Evolutionary conservation across 1,139 yeast genomes (phyloP), one percentile per base, ranked within the genome.

Genomic region (Sugiyamaella sp.): DNA sequence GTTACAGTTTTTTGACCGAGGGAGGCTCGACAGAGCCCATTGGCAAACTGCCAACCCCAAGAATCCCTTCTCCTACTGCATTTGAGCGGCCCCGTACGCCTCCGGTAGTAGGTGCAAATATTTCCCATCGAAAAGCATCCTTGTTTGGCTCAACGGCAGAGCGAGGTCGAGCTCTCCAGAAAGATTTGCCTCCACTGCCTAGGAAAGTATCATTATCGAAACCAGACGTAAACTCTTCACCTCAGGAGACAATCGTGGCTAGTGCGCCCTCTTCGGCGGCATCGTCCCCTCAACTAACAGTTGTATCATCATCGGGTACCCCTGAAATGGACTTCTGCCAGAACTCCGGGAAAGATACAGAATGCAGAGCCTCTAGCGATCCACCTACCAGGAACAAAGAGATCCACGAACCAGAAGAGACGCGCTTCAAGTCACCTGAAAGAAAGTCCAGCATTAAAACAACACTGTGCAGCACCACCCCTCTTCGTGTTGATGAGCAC

Each of bases 101-200:
- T 21, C 29, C 40, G 6, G 33, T 33, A n/a, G 32, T 27, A 8
- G 44, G 39, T n/a, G 50, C 38, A 8, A 37, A 46, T 38, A n/a
- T 39, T 1, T 27, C 38, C 21, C 50, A 39, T 19, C 43, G 50
- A 17, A 46, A 46, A 24, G 50, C 43, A 10, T 38, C 44, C 16
- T 12, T 46, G 12, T 46, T 46, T 24, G 35, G 33, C n/a, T 25
- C 37, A 14, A 20, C 43, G 2, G 22, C 25, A 21, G 40, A 21
- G 25, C 22, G 22, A 12, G 40, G 37, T 33, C 40, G 22, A 2
- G 44, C 38, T 2, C 44, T 46, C 12, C 38, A 46, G 16, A 46
- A 46, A 37, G 50, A 46, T 12, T 22, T 46, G 25, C 50, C 50
- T n/a, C 50, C 50, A 4, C 21, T 46, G 16, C 50, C 50, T 12